phyloP scores from a whole-genome alignment of 208 protist species.

The Crithidia bombi region DNA sequence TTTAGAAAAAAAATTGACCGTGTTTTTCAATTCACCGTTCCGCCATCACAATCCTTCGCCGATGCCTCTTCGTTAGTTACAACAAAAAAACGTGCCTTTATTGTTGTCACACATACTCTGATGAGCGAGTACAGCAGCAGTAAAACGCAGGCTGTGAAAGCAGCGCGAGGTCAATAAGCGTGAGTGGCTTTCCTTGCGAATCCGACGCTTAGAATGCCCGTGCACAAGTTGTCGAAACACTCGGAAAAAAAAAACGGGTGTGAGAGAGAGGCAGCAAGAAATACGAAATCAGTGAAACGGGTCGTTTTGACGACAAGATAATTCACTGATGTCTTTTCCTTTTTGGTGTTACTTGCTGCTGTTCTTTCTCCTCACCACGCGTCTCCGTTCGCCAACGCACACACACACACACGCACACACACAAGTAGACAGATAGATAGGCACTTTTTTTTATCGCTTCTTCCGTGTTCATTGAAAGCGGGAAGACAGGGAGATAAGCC shows the following conservation, averaged over 20 bases:
- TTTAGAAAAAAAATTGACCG: conserved; percentile 6
- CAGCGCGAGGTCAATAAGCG: too few species aligned
- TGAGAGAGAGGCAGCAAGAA: too few species aligned
- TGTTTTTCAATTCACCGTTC: neutral
- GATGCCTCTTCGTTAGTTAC: too few species aligned
- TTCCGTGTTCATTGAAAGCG: neutral
- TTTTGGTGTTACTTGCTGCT: neutral
- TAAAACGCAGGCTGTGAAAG: too few species aligned
- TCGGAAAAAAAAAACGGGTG: neutral
- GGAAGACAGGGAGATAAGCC: neutral
- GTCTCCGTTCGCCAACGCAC: neutral
- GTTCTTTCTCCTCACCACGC: neutral
- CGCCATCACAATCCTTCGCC: neutral
- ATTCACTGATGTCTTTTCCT: neutral
- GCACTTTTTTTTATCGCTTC: neutral
- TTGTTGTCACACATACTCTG: neutral
- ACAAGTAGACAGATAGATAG: neutral
- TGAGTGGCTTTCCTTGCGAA: too few species aligned
- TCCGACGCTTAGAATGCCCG: too few species aligned
- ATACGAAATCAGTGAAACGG: conserved; percentile 2
- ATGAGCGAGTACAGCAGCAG: too few species aligned
- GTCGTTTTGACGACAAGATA: conserved; percentile 21
- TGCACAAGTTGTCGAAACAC: too few species aligned
- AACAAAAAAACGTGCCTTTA: too few species aligned
- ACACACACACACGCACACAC: neutral